phyloP scores from a whole-genome alignment of 805 yeast genomes.

The Candida argentea region DNA sequence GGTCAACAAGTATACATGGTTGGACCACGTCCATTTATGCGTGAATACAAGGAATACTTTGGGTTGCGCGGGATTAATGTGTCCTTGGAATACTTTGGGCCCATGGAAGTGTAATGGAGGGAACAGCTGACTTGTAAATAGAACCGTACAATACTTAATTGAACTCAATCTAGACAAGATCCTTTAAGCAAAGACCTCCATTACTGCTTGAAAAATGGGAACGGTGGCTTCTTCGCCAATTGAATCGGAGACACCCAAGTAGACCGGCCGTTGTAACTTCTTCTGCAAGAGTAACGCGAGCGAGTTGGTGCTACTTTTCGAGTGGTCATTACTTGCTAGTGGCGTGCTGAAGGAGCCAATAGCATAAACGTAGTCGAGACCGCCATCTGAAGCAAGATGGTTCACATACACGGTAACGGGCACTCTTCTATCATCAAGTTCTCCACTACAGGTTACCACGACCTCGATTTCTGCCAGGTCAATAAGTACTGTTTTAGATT shows the following conservation, averaged over 20 bases:
- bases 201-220: conserved; percentile 2
- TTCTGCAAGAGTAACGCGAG: conserved; percentile 15
- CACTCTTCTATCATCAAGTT: conserved; percentile 5
- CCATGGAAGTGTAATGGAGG: conserved; percentile 16
- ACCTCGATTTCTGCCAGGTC: conserved; percentile 7
- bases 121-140: no score
- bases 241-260: conserved; percentile 20
- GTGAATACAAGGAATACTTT: conserved; percentile 14
- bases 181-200: background rate
- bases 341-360: conserved; percentile 15
- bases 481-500: conserved; percentile 3
- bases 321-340: conserved; percentile 9
- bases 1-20: conserved; percentile 19
- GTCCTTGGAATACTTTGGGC: conserved; percentile 24
- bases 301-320: conserved; percentile 9
- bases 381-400: conserved; percentile 10
- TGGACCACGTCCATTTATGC: conserved; percentile 27
- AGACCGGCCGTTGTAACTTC: conserved; percentile 18
- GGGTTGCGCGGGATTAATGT: conserved; percentile 9
- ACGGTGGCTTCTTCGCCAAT: conserved; percentile 3
- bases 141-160: background rate
- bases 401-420: conserved; percentile 23
- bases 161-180: background rate
- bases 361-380: conserved; percentile 23
- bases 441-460: conserved; percentile 6